phyloP scores from a whole-genome alignment of 257 asterid species.

The Salvia splendens region DNA sequence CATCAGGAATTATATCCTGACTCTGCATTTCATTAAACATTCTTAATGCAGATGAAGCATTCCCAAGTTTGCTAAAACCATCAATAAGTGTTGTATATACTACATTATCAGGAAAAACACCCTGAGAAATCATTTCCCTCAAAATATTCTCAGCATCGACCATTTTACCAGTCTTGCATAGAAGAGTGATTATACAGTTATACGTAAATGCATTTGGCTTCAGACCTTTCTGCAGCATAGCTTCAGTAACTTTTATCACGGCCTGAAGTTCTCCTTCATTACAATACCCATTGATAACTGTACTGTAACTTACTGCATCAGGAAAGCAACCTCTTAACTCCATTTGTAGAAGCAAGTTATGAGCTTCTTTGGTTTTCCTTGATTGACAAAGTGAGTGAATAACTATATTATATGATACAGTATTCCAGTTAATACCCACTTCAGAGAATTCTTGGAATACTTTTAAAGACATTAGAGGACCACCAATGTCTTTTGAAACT shows the following conservation, averaged over 20 bases:
- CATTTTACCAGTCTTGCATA: constrained; percentile 66
- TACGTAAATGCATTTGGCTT: constrained; percentile 75
- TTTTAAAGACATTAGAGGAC: constrained; percentile 51
- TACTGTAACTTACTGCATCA: constrained; percentile 80
- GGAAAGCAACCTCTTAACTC: constrained; percentile 74
- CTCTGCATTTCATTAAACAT: constrained; percentile 72
- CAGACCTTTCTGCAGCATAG: constrained; percentile 65
- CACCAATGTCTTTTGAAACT: constrained; percentile 46
- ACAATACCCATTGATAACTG: constrained; percentile 79
- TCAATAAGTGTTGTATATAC: constrained; percentile 83
- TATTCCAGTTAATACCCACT: constrained; percentile 75
- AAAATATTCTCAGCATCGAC: constrained; percentile 70
- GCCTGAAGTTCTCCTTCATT: constrained; percentile 52
- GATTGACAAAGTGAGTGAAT: constrained; percentile 69
- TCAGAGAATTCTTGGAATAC: constrained; percentile 65
- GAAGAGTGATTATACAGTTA: constrained; percentile 65
- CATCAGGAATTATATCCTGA: constrained; percentile 61
- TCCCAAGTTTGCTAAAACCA: constrained; percentile 70
- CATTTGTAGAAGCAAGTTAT: constrained; percentile 66
- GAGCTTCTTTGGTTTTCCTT: constrained; percentile 74
- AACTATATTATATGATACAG: constrained; percentile 68
- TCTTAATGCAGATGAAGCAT: constrained; percentile 53
- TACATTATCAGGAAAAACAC: constrained; percentile 69
- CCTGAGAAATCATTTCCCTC: constrained; percentile 72
- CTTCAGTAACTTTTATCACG: constrained; percentile 55